These are phyloP conservation scores for Phragmites australis DNA, from an alignment of 176 grass and related monocot genomes.

Conservation along the genomic window DNA sequence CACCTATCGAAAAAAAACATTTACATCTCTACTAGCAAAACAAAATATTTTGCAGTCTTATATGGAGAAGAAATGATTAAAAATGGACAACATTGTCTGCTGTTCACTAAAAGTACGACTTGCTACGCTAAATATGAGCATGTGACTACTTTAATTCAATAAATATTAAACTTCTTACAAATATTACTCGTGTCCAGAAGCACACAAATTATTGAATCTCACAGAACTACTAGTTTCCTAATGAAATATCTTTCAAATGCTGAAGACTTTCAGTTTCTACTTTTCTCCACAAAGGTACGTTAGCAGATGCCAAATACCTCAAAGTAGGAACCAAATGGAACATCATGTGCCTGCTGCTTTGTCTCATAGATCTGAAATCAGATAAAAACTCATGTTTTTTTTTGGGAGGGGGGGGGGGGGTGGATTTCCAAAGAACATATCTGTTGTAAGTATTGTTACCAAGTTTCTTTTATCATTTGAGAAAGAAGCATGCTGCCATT, in stretches of 20 bases:
- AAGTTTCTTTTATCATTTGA: constrained; percentile 67
- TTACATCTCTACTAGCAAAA: constrained; percentile 16
- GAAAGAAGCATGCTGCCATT: constrained; percentile 69
- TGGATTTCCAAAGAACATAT: constrained; percentile 29
- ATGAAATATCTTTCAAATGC: constrained; percentile 28
- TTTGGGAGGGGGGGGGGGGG: background rate
- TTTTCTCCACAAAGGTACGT: background rate
- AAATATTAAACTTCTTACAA: constrained; percentile 5
- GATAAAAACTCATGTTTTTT: constrained; percentile 26
- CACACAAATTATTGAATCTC: background rate
- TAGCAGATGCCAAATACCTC: constrained; percentile 62
- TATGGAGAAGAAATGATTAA: constrained; percentile 23
- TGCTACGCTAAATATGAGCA: constrained; percentile 7
- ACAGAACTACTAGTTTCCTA: constrained; percentile 13
- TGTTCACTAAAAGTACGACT: constrained; percentile 1
- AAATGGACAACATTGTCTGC: constrained; percentile 8
- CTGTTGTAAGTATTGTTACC: constrained; percentile 54
- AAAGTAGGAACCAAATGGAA: constrained; percentile 97
- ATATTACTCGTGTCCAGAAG: constrained; percentile 21
- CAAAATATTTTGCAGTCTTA: background rate
- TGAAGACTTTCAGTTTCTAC: constrained; percentile 13
- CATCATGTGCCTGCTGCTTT: constrained; percentile 93
- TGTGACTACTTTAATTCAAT: constrained; percentile 4
- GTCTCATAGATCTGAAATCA: constrained; percentile 82
- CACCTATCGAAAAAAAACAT: background rate